A percentile compares a stretch with the other conserved stretches of the same genome.
Conservation (phyloP, 1,284 basidiomycete genomes). For the Ustilago tritici region DNA sequence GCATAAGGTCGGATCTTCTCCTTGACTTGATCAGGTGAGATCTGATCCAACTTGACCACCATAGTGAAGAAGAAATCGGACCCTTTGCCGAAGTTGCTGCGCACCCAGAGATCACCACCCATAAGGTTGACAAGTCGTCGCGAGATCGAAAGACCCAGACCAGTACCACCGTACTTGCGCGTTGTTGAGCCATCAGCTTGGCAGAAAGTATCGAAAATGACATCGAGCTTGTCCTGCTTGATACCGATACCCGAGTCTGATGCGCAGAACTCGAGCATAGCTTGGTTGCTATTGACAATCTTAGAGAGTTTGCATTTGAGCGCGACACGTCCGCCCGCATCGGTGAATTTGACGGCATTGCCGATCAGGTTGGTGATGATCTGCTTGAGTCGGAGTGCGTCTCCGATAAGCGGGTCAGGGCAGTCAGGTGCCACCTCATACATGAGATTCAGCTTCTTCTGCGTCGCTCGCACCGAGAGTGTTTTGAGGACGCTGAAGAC, state of each 20-base stretch:
- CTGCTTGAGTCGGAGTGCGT: constrained; percentile 80
- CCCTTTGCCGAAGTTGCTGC: constrained; percentile 86
- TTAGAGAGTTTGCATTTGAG: constrained; percentile 82
- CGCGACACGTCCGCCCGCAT: constrained; percentile 85
- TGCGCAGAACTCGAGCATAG: constrained; percentile 93
- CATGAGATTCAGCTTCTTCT: constrained; percentile 95
- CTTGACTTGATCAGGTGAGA: constrained; percentile 57
- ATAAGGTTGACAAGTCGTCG: constrained; percentile 94
- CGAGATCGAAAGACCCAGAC: constrained; percentile 80
- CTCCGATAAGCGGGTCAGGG: constrained; percentile 95
- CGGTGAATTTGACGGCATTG: constrained; percentile 79
- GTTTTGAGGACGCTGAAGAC: constrained; percentile 99
- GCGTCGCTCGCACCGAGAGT: constrained; percentile 94
- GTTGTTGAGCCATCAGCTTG: constrained; percentile 85
- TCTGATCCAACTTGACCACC: constrained; percentile 67
- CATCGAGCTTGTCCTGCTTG: constrained; percentile 96
- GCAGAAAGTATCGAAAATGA: constrained; percentile 99
- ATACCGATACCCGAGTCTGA: constrained; percentile 99
- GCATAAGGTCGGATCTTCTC: constrained; percentile 67
- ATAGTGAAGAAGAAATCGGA: constrained; percentile 98
- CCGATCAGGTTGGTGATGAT: constrained; percentile 68
- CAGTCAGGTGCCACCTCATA: constrained; percentile 97
- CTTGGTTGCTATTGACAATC: constrained; percentile 79
- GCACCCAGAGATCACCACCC: constrained; percentile 99
- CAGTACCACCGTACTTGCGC: constrained; percentile 93